A percentile compares a stretch with the other conserved stretches of the same genome.
Evolutionary conservation across 345 rosid genomes (phyloP).

Genomic region (Eucalyptus pauciflora): DNA sequence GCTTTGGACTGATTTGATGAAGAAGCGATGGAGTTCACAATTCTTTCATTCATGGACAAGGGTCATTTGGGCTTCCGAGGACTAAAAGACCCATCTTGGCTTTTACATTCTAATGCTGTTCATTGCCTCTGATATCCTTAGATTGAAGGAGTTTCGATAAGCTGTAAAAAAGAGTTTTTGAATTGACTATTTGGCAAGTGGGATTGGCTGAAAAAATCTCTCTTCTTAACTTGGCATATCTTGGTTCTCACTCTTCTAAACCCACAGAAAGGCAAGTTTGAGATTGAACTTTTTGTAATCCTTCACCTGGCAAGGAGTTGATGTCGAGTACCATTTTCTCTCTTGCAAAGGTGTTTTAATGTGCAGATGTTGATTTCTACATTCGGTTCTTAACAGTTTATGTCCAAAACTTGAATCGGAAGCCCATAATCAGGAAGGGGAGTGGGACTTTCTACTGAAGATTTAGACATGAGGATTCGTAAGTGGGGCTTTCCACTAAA

Average conservation of each 20-base stretch:
- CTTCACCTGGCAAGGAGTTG: not conserved
- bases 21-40: not conserved
- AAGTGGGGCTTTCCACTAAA: not conserved
- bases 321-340: not conserved
- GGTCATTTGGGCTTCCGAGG: not conserved
- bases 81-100: not conserved
- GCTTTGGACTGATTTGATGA: not conserved
- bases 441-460: not conserved
- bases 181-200: not conserved
- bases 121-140: not conserved
- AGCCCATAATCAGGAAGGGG: not conserved
- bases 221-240: not conserved
- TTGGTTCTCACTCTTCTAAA: not conserved
- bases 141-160: not conserved
- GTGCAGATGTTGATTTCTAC: not conserved
- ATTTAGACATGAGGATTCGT: not conserved
- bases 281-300: not conserved
- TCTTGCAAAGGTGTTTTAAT: not conserved
- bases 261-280: not conserved
- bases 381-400: not conserved
- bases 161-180: not conserved
- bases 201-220: not conserved
- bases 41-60: conserved; percentile 37
- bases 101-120: not conserved
- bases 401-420: not conserved